phyloP scores from a whole-genome alignment of 345 rosid species.

The Gossypium australe region DNA sequence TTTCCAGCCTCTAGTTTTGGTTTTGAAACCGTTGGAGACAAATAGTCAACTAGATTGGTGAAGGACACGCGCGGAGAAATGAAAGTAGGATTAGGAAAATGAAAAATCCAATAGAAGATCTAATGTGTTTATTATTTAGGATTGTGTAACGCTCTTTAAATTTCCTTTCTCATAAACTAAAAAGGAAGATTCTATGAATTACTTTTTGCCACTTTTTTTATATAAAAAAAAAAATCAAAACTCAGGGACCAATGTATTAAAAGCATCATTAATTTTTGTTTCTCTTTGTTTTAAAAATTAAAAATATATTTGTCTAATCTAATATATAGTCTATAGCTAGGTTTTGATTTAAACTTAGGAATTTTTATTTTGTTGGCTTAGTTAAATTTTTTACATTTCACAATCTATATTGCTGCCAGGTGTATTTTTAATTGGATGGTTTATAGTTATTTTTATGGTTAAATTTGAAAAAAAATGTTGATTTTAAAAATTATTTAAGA shows the following conservation, averaged over 20 bases:
- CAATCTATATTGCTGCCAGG: no score
- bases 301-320: no score
- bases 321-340: no score
- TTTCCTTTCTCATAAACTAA: constrained; percentile 23
- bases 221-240: neutral
- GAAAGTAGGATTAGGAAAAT: neutral
- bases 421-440: no score
- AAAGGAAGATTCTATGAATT: constrained; percentile 34
- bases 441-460: no score
- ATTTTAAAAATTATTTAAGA: no score
- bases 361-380: no score
- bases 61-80: neutral
- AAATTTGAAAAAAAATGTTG: no score
- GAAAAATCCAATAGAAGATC: neutral
- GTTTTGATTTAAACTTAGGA: no score
- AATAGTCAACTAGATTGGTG: neutral
- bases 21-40: neutral
- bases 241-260: constrained; percentile 10
- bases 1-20: neutral
- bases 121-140: neutral
- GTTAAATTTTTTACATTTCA: no score
- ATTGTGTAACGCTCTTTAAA: constrained; percentile 8
- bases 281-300: no score
- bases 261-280: neutral
- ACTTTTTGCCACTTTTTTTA: neutral